Percentiles rank a stretch among this genome's conserved stretches.
These are phyloP conservation scores for Tieghemiomyces parasiticus DNA, from an alignment of 192 early-diverging fungal species.

Conservation along the genomic window DNA sequence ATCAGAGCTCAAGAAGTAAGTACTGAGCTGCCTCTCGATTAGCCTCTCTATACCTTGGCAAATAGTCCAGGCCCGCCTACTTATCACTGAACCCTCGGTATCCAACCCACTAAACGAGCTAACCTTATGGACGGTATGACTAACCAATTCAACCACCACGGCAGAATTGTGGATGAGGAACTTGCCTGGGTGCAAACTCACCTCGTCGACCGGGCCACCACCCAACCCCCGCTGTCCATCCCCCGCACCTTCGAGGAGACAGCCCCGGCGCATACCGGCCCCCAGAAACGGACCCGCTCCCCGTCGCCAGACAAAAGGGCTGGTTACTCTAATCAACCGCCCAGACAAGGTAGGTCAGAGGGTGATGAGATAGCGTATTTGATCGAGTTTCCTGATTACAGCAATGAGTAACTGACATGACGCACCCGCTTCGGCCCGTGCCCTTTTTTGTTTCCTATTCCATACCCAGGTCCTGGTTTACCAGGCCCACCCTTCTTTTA, in stretches of 20 bases:
- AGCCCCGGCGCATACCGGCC: constrained; percentile 20
- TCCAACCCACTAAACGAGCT: constrained; percentile 3
- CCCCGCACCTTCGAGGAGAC: constrained; percentile 70
- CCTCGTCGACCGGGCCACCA: constrained; percentile 22
- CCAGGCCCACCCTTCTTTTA: constrained; percentile 16
- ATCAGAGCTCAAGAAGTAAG: constrained; percentile 25
- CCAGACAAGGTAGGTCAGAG: constrained; percentile 10
- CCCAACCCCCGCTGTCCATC: constrained; percentile 31
- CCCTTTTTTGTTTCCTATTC: constrained; percentile 16
- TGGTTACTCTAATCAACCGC: constrained; percentile 4
- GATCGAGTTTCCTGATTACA: neutral
- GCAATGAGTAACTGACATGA: constrained; percentile 4
- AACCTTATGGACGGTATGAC: neutral
- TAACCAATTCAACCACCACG: too few species aligned
- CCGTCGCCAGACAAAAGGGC: constrained; percentile 21
- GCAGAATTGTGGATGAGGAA: constrained; percentile 43
- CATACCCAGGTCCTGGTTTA: constrained; percentile 17
- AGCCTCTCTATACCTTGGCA: neutral
- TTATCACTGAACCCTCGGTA: constrained; percentile 9
- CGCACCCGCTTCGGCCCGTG: constrained; percentile 12
- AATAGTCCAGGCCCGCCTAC: neutral
- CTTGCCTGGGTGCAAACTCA: constrained; percentile 47
- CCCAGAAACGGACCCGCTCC: constrained; percentile 20
- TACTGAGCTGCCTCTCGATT: constrained; percentile 4
- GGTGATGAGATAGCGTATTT: too few species aligned